Evolutionary conservation across 345 rosid genomes (phyloP).

Genomic region (Bruguiera sexangula): DNA sequence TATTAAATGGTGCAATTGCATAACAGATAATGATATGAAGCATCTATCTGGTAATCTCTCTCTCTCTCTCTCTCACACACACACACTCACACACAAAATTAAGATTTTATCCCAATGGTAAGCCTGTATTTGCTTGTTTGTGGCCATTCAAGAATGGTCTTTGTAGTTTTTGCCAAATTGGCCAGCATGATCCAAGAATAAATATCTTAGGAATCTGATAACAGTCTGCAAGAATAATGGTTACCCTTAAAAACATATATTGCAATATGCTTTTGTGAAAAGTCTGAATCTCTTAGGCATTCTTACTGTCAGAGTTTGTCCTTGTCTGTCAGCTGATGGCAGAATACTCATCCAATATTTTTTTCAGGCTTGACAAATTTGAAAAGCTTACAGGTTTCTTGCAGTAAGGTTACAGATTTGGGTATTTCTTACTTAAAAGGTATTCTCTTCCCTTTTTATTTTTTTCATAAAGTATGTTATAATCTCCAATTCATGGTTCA

Average conservation of each 20-base stretch:
- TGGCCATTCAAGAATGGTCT: no score
- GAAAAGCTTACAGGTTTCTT: constrained; percentile 65
- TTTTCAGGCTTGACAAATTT: constrained; percentile 65
- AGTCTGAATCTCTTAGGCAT: not conserved
- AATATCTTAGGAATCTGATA: not conserved
- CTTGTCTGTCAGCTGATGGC: no score
- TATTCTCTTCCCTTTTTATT: constrained; percentile 10
- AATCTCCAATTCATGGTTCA: not conserved
- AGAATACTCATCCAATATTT: constrained; percentile 1
- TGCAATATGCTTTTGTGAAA: not conserved
- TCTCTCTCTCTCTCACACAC: not conserved
- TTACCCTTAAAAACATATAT: not conserved
- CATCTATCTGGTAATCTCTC: constrained; percentile 60
- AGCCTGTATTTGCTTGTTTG: no score
- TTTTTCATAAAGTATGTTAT: not conserved
- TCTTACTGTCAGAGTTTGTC: no score
- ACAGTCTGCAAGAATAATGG: not conserved
- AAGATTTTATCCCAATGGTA: no score
- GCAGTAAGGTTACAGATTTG: constrained; percentile 67
- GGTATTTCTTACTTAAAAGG: constrained; percentile 81
- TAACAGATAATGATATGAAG: constrained; percentile 80
- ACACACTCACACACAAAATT: no score
- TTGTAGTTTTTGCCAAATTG: not conserved
- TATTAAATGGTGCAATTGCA: constrained; percentile 78
- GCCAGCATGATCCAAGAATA: not conserved